Evolutionary conservation across 2,329 filamentous ascomycete species (phyloP), one percentile per base, ranked within the genome.

Genomic region (Aspergillus sp.): DNA sequence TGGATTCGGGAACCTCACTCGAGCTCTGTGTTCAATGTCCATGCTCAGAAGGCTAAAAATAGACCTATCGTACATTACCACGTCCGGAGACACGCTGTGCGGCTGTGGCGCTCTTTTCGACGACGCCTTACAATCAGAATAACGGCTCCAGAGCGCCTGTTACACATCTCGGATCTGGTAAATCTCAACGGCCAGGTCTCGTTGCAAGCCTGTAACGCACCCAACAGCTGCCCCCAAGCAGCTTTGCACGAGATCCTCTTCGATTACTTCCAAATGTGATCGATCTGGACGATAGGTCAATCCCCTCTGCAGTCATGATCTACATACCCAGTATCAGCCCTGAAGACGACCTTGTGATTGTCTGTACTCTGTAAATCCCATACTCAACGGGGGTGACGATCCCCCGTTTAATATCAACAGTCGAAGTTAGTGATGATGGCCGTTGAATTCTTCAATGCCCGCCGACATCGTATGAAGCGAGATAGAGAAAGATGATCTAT

Each of bases 221-320:
- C 19, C 47, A 39, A 37, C 47, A 23, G 33, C 17, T 24, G 47
- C 5, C 11, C 40, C 14, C 19, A 31, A 15, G 43, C 24, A 11
- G 9, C 24, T 21, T 39, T 41, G 51, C 31, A 24, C 41, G 15
- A 31, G 19, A 41, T 41, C 23, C 27, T 21, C n/a, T 43, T 19
- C 6, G 31, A 52, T 37, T 19, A 37, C 23, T 9, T 35, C 24
- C 17, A 47, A 37, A 57, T 57, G 50, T 57, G 55, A 52, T 52
- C 43, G 40, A 48, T 57, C 49, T 37, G 37, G 35, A 41, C 14
- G 49, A 53, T 33, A 47, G 55, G 17, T 57, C 55, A 57, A 17
- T 33, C 40, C 3, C 23, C 14, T 43, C 35, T 31, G 19, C 48
- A 41, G 48, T 9, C 24, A 24, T 5, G 21, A 51, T 51, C 35